Conservation (phyloP, 1,284 basidiomycete genomes). For the Tilletiopsis washingtonensis region DNA sequence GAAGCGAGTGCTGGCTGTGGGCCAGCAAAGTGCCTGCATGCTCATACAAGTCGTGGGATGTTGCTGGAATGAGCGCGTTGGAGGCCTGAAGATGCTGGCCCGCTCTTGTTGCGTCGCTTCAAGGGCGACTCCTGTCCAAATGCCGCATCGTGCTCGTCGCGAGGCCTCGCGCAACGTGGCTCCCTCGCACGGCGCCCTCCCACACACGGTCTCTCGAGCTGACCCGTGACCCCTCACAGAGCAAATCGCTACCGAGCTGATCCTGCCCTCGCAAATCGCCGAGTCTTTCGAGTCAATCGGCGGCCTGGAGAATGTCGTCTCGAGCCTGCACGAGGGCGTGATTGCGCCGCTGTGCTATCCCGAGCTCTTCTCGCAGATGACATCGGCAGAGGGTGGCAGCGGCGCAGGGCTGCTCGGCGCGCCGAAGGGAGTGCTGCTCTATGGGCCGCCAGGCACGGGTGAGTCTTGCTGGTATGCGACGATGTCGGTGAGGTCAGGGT, state of each 20-base stretch:
- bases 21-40: too few species aligned
- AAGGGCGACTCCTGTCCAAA: too few species aligned
- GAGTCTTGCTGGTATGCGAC: constrained; percentile 2
- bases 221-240: constrained; percentile 39
- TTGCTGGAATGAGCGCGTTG: too few species aligned
- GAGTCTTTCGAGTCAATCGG: constrained; percentile 63
- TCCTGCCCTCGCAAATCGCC: constrained; percentile 52
- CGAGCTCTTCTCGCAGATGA: constrained; percentile 73
- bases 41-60: too few species aligned
- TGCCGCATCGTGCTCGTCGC: too few species aligned
- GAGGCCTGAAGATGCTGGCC: too few species aligned
- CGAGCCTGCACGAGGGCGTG: constrained; percentile 84
- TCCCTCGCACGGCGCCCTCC: too few species aligned
- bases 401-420: constrained; percentile 55
- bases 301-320: constrained; percentile 87
- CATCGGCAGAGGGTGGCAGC: too few species aligned
- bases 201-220: too few species aligned
- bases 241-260: constrained; percentile 54
- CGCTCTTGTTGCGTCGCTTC: too few species aligned
- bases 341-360: constrained; percentile 94
- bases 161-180: too few species aligned
- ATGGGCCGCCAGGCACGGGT: constrained; percentile 49
- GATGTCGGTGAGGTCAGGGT: background rate
- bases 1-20: too few species aligned
- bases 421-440: constrained; percentile 54